Percentiles rank a stretch among this genome's conserved stretches.
Conservation (phyloP, 2,329 filamentous ascomycete species). For the Cladosporium cucumerinum region DNA sequence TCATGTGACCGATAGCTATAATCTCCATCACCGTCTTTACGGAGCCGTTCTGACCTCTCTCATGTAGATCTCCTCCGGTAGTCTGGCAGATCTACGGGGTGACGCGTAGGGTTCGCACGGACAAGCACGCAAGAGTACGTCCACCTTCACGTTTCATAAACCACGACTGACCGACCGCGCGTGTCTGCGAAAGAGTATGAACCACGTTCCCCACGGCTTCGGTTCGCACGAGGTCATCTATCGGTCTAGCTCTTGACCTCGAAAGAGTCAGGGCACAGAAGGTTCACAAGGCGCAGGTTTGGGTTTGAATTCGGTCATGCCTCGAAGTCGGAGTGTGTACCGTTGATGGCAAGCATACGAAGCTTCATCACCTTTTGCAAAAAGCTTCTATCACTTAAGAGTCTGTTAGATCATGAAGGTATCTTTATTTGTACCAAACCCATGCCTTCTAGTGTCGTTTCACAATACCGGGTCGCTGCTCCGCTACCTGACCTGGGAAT, state of each 20-base stretch:
- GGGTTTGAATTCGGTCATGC: background rate
- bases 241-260: background rate
- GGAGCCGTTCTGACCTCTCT: background rate
- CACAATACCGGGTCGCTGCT: background rate
- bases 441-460: background rate
- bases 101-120: background rate
- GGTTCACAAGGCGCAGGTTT: background rate
- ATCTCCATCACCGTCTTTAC: too few relatives aligned
- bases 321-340: background rate
- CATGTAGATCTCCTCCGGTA: background rate
- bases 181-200: background rate
- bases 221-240: background rate
- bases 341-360: too few relatives aligned
- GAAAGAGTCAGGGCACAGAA: background rate
- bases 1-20: too few relatives aligned
- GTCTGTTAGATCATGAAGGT: background rate
- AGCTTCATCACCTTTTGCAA: background rate
- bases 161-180: background rate
- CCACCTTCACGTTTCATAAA: background rate
- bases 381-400: background rate
- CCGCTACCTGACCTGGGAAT: background rate
- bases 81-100: background rate
- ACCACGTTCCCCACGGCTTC: background rate
- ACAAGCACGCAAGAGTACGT: background rate
- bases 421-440: background rate